Percentiles rank a stretch among this genome's conserved stretches.
These are phyloP conservation scores for Fraxinus xanthoxyloides DNA, from an alignment of 305 asterid genomes.

Conservation along the genomic window DNA sequence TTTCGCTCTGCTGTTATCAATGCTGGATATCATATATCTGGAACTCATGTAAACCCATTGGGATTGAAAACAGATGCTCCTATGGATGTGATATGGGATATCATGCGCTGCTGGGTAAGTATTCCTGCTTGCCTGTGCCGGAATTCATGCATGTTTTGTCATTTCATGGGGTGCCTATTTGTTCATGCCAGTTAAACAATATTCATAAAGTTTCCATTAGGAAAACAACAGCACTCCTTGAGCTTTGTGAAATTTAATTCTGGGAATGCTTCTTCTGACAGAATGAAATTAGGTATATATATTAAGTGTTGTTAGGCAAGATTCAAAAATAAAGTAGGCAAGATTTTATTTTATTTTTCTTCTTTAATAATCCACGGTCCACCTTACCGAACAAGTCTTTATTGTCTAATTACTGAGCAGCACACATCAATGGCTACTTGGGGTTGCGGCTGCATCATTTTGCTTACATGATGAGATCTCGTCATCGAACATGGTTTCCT, in stretches of 20 bases:
- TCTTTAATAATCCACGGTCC: neutral
- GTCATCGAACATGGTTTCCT: conserved; percentile 2
- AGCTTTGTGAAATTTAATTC: neutral
- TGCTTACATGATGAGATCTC: neutral
- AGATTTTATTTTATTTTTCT: neutral
- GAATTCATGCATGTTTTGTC: neutral
- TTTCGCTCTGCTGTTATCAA: conserved; percentile 94
- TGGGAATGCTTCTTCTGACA: neutral
- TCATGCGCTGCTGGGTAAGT: conserved; percentile 98
- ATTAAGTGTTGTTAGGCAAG: neutral
- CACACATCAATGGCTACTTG: neutral
- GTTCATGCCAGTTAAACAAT: neutral
- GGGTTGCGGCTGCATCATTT: neutral
- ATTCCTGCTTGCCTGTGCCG: neutral
- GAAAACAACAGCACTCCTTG: neutral
- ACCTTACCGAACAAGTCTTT: neutral
- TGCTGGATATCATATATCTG: conserved; percentile 96
- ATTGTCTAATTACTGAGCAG: neutral
- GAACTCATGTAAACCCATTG: conserved; percentile 83
- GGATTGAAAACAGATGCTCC: conserved; percentile 98
- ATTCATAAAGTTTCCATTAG: neutral
- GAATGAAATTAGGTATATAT: neutral
- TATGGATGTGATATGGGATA: conserved; percentile 94
- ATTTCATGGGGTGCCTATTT: neutral
- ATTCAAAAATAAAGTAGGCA: neutral